phyloP scores from a whole-genome alignment of 2,329 filamentous ascomycete genomes.

The Cercospora zeina region DNA sequence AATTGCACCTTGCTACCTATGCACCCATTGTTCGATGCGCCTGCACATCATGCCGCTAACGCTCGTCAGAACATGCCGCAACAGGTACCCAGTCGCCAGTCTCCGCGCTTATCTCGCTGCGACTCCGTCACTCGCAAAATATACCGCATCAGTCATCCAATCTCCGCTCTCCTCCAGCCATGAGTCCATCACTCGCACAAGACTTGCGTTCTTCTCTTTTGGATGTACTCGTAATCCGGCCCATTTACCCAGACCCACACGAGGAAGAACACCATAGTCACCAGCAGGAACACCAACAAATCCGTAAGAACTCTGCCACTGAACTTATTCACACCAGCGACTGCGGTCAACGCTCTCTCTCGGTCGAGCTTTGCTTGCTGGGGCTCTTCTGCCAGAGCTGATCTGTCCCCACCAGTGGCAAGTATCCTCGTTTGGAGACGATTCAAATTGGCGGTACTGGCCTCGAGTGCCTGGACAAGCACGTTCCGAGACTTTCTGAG shows the following conservation, averaged over 20 bases:
- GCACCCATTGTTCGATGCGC: not conserved
- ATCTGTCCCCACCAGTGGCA: not conserved
- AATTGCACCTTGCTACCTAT: not conserved
- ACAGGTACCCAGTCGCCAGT: not conserved
- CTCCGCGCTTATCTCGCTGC: not conserved
- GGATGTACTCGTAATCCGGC: conserved; percentile 13
- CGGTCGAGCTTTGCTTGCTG: not conserved
- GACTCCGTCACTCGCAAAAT: not conserved
- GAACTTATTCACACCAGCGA: not conserved
- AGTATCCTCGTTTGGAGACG: conserved; percentile 7
- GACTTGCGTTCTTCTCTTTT: conserved; percentile 5
- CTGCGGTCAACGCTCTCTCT: not conserved
- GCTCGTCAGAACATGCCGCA: not conserved
- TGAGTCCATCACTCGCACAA: not conserved
- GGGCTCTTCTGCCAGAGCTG: not conserved
- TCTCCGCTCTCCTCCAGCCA: not conserved
- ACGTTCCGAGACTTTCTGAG: conserved; percentile 13
- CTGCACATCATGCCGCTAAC: not conserved
- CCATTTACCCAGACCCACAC: conserved; percentile 7
- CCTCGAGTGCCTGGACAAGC: conserved; percentile 8
- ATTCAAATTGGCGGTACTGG: conserved; percentile 14
- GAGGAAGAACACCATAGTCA: not conserved
- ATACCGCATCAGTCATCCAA: not conserved
- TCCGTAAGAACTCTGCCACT: not conserved
- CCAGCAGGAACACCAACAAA: not conserved